Evolutionary conservation across 257 asterid genomes (phyloP).

Genomic region (Solanum sejunctum): DNA sequence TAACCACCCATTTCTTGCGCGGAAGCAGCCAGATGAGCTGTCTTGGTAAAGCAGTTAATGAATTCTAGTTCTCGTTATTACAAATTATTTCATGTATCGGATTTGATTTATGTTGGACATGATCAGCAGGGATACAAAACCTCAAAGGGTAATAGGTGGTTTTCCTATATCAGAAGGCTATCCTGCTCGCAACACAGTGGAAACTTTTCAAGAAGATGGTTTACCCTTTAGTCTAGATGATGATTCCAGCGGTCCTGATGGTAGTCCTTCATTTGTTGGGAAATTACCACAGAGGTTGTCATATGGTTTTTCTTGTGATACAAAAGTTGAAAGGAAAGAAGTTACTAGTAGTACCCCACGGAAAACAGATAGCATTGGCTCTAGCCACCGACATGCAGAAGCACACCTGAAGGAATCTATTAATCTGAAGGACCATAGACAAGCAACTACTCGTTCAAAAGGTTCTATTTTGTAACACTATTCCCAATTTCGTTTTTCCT

Average conservation of each 20-base stretch:
- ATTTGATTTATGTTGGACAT: slow-evolving; percentile 3
- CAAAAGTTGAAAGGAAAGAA: slow-evolving; percentile 33
- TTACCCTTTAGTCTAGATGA: slow-evolving; percentile 64
- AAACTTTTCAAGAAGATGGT: slow-evolving; percentile 49
- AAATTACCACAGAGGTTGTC: slow-evolving; percentile 33
- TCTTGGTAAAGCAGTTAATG: slow-evolving; percentile 32
- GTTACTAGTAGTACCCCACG: slow-evolving; percentile 19
- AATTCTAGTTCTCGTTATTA: slow-evolving; percentile 5
- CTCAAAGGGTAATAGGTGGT: slow-evolving; percentile 31
- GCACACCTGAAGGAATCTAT: slow-evolving; percentile 45
- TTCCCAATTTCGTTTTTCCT: background rate
- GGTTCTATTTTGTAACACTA: slow-evolving; percentile 25
- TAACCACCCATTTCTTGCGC: slow-evolving; percentile 75
- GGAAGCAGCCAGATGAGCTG: slow-evolving; percentile 36
- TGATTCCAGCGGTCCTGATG: slow-evolving; percentile 38
- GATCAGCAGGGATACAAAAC: slow-evolving; percentile 25
- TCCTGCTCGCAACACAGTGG: slow-evolving; percentile 24
- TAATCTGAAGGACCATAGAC: slow-evolving; percentile 22
- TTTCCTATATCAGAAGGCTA: slow-evolving; percentile 28
- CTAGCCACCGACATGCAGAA: slow-evolving; percentile 25
- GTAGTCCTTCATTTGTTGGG: slow-evolving; percentile 38
- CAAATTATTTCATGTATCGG: background rate
- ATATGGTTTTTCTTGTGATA: slow-evolving; percentile 53
- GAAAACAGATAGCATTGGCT: slow-evolving; percentile 18
- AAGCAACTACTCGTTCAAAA: slow-evolving; percentile 25